Evolutionary conservation across 306 rosid species (phyloP).

Genomic region (Gastrolobium villosum): DNA sequence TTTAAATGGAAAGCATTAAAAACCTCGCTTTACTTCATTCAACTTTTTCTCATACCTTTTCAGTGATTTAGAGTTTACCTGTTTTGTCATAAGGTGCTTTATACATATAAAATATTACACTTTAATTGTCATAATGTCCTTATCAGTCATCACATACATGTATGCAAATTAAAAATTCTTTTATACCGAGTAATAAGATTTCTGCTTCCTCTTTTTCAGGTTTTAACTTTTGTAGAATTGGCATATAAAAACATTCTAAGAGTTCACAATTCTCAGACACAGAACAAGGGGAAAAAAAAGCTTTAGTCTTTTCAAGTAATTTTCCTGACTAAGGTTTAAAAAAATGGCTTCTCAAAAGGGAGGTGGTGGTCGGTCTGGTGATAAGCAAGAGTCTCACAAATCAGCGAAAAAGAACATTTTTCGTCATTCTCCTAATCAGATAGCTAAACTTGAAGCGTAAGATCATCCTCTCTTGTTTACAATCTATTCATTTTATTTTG

Average conservation of each 20-base stretch:
- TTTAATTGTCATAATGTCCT: no score
- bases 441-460: conserved; percentile 65
- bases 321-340: neutral
- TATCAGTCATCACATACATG: no score
- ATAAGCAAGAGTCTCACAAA: conserved; percentile 38
- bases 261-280: neutral
- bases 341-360: conserved; percentile 47
- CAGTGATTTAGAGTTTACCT: no score
- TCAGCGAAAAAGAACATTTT: conserved; percentile 25
- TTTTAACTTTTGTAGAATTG: neutral
- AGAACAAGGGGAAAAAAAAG: neutral
- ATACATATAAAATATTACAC: no score
- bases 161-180: conserved; percentile 13
- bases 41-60: no score
- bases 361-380: conserved; percentile 39
- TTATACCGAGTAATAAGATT: neutral
- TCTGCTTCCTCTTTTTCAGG: neutral
- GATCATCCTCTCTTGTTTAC: conserved; percentile 1
- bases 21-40: neutral
- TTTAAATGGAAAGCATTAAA: no score
- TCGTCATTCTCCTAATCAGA: conserved; percentile 59
- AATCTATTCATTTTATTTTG: no score
- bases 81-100: no score
- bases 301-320: neutral
- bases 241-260: neutral